Conservation (phyloP, 108 stramenopile genomes). For the Cyclotella atomus region DNA sequence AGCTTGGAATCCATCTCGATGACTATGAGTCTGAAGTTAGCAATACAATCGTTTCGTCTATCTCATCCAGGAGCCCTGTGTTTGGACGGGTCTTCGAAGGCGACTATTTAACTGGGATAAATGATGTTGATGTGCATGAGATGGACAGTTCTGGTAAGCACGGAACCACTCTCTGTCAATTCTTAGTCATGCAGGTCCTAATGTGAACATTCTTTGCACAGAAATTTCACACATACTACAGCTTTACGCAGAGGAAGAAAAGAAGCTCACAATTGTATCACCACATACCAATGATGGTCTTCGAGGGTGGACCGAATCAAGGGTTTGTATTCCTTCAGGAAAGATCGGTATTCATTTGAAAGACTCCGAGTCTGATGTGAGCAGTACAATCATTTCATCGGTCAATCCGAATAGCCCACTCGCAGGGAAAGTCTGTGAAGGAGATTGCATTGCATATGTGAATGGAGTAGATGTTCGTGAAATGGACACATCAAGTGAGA, state of each 20-base stretch:
- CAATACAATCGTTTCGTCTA: background rate
- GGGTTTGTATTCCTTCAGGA: background rate
- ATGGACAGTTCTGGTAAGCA: constrained; percentile 3
- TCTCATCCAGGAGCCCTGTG: background rate
- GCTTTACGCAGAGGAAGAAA: background rate
- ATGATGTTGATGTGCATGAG: background rate
- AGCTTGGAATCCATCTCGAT: background rate
- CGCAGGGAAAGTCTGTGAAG: background rate
- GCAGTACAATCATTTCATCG: background rate
- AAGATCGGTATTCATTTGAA: background rate
- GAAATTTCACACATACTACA: background rate
- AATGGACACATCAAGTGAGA: constrained; percentile 4
- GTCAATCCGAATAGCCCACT: background rate
- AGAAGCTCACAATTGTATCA: background rate
- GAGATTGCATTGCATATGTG: background rate
- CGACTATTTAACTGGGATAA: background rate
- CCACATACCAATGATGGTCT: background rate
- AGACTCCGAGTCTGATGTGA: background rate
- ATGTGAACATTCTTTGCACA: background rate
- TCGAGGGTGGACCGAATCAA: background rate
- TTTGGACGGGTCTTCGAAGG: background rate
- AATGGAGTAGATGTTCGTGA: constrained; percentile 8
- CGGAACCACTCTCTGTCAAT: background rate
- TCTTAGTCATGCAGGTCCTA: background rate
- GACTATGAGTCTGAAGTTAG: background rate